Base-by-base conservation (phyloP, 768 basidiomycete genomes). In the Lentinula sp. region DNA sequence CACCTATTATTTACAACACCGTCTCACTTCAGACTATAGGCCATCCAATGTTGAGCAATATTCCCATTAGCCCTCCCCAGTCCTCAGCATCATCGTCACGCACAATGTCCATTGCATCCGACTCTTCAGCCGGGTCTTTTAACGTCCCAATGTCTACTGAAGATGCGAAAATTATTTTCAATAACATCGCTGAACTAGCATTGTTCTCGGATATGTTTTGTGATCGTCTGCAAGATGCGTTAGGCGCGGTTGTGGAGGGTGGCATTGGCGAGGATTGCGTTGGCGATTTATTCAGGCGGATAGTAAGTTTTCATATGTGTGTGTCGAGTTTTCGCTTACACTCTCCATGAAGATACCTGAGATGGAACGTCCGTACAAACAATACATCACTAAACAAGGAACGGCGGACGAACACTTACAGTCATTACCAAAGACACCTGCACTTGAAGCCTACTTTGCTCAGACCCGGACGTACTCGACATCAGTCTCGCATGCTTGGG, bases 401-500 rank as follows among this genome's bases (percentile, higher is more conserved):
- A 79, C 80, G 2, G 90, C 93, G 4, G 79, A 93, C 48, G 78
- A 84, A 37, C 89, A 90, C 66, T 81, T 93, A 32, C 71, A 70
- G 20, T 71, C 74, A 46, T 71, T 79, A 57, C 79, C 76, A 5
- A 76, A 74, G 66, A 85, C 83, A 1, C 79, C 84, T 3, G 81
- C 86, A 0, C 79, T 95, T 7, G 74, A 77, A 13, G 74, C 80
- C 3, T 95, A 94, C 72, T 79, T 91, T 50, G 71, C 80, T 9
- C 83, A 85, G 39, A 90, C 89, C 16, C 82, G 84, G 61, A 79
- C 76, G 10, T 77, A 89, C 41, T 87, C 90, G 1, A 82, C 86
- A 1, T 81, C 84, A 23, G 80, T 90, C 12, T 90, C 92, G 0
- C 88, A 93, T 67, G 91, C 93, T 2, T 95, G 93, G 88, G 96